Conservation (phyloP, 108 stramenopile species). For the Parietichytrium sp. region DNA sequence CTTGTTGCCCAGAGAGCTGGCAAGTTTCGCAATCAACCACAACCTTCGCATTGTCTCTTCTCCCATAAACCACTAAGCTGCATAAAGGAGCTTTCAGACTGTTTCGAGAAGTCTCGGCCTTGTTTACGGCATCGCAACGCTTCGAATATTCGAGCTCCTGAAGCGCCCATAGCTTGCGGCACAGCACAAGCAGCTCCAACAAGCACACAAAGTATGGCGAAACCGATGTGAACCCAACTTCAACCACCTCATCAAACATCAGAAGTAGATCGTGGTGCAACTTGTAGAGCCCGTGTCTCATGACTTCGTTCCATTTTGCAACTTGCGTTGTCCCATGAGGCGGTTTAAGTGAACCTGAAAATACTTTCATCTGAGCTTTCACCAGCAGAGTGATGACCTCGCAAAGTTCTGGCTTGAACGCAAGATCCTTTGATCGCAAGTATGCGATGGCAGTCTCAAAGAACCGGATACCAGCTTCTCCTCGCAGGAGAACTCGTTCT, state of each 20-base stretch:
- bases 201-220: constrained; percentile 33
- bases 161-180: neutral
- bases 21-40: constrained; percentile 28
- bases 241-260: constrained; percentile 22
- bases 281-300: constrained; percentile 24
- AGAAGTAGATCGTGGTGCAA: constrained; percentile 19
- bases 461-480: neutral
- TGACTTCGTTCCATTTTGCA: constrained; percentile 6
- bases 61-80: neutral
- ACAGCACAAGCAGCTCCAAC: constrained; percentile 25
- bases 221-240: constrained; percentile 1
- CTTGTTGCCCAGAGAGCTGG: neutral
- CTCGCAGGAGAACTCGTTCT: neutral
- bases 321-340: no score
- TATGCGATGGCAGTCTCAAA: constrained; percentile 19
- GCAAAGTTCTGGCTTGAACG: constrained; percentile 34
- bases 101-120: neutral
- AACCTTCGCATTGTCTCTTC: constrained; percentile 7
- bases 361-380: neutral
- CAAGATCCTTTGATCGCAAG: constrained; percentile 13
- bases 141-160: no score
- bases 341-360: no score
- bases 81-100: constrained; percentile 3
- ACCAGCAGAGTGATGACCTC: constrained; percentile 31
- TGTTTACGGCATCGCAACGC: neutral